Conservation (phyloP, 441 rosid species). For the Macaranga tanarius region DNA sequence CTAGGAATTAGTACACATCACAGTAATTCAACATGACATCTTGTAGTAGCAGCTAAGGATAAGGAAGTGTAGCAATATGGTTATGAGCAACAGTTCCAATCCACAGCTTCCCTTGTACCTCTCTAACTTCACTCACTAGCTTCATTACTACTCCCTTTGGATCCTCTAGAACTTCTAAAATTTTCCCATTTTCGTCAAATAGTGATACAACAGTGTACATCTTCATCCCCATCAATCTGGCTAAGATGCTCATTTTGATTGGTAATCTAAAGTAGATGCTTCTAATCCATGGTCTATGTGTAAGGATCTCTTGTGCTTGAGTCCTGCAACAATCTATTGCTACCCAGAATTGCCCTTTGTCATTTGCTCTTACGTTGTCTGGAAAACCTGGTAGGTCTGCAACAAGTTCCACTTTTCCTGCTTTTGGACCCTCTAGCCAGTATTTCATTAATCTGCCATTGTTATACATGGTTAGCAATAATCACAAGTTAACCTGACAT, state of each 20-base stretch:
- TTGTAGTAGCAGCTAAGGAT: constrained; percentile 34
- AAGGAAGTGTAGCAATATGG: constrained; percentile 80
- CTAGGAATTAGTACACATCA: neutral
- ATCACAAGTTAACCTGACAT: no score
- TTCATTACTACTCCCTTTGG: constrained; percentile 79
- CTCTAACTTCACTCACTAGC: constrained; percentile 90
- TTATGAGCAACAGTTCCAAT: constrained; percentile 96
- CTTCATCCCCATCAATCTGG: constrained; percentile 83
- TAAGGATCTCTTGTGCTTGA: constrained; percentile 65
- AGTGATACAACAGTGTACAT: constrained; percentile 83
- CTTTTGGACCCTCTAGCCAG: constrained; percentile 86
- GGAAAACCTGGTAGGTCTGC: constrained; percentile 90
- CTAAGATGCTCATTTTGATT: constrained; percentile 56
- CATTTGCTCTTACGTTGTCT: constrained; percentile 80
- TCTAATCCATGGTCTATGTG: constrained; percentile 78
- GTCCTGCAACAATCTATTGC: constrained; percentile 96
- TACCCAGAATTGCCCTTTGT: constrained; percentile 86
- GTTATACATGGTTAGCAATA: neutral
- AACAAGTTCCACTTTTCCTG: constrained; percentile 44
- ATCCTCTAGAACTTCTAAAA: constrained; percentile 86
- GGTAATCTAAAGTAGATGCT: constrained; percentile 77
- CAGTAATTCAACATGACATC: neutral
- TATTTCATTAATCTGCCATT: constrained; percentile 53
- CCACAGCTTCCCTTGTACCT: constrained; percentile 85
- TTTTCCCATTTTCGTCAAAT: constrained; percentile 55